Evolutionary conservation across 164 flowering plant genomes (phyloP).

Genomic region (Umbilicus rupestris): DNA sequence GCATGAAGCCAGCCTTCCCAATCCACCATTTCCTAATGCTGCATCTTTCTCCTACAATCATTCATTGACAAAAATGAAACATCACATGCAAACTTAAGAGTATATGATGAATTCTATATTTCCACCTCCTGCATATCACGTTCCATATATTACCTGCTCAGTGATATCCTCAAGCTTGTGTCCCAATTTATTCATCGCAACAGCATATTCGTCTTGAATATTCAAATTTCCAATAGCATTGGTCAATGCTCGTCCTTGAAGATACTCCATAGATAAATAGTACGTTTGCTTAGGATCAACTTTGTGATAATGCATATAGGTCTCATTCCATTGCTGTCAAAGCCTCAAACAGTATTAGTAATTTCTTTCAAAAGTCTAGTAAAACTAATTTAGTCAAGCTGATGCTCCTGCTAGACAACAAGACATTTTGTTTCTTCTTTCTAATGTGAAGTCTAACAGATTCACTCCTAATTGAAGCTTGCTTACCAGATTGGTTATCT

Average conservation of each 20-base stretch:
- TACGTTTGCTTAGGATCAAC: slow-evolving; percentile 89
- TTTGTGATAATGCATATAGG: slow-evolving; percentile 71
- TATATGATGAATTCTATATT: not conserved
- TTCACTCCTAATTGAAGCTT: not conserved
- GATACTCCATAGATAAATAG: slow-evolving; percentile 95
- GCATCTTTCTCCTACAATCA: slow-evolving; percentile 86
- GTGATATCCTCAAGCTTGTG: slow-evolving; percentile 71
- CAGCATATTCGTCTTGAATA: slow-evolving; percentile 66
- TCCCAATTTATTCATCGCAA: slow-evolving; percentile 75
- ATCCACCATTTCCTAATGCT: slow-evolving; percentile 96
- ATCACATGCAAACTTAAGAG: not conserved
- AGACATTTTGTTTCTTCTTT: not conserved
- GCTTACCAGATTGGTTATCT: not conserved
- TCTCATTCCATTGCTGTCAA: slow-evolving; percentile 91
- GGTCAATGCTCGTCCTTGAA: slow-evolving; percentile 87
- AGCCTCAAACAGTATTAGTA: not conserved
- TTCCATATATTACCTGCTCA: slow-evolving; percentile 51
- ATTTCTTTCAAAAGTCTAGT: not conserved
- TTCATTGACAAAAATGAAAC: not conserved
- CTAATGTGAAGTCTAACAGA: no score
- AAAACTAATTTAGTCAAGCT: not conserved
- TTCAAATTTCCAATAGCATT: slow-evolving; percentile 85
- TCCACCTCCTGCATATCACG: not conserved
- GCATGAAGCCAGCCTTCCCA: slow-evolving; percentile 98
- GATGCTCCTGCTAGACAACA: not conserved